A percentile compares a stretch with the other conserved stretches of the same genome.
phyloP scores from a whole-genome alignment of 2,329 filamentous ascomycete species.

The Achaetomium macrosporum region DNA sequence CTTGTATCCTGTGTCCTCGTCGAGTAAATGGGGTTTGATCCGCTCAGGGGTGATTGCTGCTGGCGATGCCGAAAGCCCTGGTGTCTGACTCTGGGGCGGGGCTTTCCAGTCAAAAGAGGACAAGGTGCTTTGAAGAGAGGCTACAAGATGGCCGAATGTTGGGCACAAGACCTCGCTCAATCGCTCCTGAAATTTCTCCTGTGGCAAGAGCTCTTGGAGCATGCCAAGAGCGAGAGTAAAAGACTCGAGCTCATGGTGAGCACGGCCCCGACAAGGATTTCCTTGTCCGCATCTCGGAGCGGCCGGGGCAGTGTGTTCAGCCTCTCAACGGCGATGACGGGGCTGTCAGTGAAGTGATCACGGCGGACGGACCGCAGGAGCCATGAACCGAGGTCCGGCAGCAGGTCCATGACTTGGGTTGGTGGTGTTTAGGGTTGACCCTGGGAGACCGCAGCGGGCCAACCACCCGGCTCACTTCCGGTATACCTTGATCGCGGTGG shows the following conservation, averaged over 20 bases:
- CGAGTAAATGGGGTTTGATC: neutral
- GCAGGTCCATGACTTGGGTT: conserved; percentile 16
- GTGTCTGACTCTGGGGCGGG: neutral
- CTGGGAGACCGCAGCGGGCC: conserved; percentile 1
- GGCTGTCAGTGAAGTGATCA: conserved; percentile 16
- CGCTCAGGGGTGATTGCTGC: neutral
- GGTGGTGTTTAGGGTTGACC: too few species aligned
- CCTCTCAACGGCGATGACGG: conserved; percentile 20
- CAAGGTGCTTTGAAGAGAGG: conserved; percentile 16
- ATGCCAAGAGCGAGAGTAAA: conserved; percentile 21
- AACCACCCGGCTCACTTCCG: conserved; percentile 6
- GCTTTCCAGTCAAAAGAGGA: conserved; percentile 9
- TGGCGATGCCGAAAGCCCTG: neutral
- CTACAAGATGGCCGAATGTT: conserved; percentile 21
- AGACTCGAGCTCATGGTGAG: conserved; percentile 23
- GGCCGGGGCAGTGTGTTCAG: conserved; percentile 19
- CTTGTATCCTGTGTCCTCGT: neutral
- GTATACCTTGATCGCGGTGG: neutral
- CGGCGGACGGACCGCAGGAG: conserved; percentile 21
- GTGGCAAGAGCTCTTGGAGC: conserved; percentile 21
- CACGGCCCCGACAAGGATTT: conserved; percentile 22
- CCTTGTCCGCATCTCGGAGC: conserved; percentile 22
- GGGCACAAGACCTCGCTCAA: conserved; percentile 24
- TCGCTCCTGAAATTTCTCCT: conserved; percentile 22
- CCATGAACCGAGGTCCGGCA: conserved; percentile 22